Evolutionary conservation across 2,329 filamentous ascomycete genomes (phyloP).

Genomic region (Pseudocercospora ulei): DNA sequence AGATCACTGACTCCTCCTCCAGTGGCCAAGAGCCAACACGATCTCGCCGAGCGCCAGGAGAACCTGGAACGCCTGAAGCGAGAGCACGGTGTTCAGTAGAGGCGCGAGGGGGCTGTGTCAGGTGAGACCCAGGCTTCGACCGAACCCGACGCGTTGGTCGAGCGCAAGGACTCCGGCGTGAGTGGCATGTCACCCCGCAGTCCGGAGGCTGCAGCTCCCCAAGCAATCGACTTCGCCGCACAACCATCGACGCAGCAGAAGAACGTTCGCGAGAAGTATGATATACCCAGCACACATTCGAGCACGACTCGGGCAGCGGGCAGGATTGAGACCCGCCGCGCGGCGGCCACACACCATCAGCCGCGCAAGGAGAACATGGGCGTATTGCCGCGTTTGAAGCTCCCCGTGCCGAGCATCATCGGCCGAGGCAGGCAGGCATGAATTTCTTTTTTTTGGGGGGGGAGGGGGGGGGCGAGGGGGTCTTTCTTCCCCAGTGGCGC

Average conservation of each 20-base stretch:
- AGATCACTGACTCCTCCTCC: constrained; percentile 11
- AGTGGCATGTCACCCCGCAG: constrained; percentile 16
- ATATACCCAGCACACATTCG: constrained; percentile 13
- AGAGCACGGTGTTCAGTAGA: constrained; percentile 94
- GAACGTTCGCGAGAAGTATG: constrained; percentile 17
- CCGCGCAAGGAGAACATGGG: constrained; percentile 21
- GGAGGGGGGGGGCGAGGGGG: too few species aligned
- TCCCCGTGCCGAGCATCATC: constrained; percentile 14
- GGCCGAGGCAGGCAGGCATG: constrained; percentile 11
- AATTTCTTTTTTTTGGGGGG: constrained; percentile 1
- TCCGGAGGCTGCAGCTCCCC: constrained; percentile 24
- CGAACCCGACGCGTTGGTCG: constrained; percentile 13
- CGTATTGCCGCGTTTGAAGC: constrained; percentile 23
- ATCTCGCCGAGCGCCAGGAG: constrained; percentile 85
- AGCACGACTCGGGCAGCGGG: constrained; percentile 8
- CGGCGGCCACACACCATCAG: constrained; percentile 14
- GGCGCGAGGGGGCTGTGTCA: constrained; percentile 29
- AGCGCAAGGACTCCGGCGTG: constrained; percentile 30
- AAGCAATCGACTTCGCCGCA: constrained; percentile 25
- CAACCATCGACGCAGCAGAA: constrained; percentile 10
- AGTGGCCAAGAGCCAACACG: constrained; percentile 57
- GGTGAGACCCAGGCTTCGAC: constrained; percentile 25
- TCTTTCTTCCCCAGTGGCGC: too few species aligned
- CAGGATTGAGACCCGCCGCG: constrained; percentile 12
- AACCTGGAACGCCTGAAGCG: constrained; percentile 97